Evolutionary conservation across 768 basidiomycete species (phyloP), one percentile per base, ranked within the genome.

Genomic region (Lactarius indigo): DNA sequence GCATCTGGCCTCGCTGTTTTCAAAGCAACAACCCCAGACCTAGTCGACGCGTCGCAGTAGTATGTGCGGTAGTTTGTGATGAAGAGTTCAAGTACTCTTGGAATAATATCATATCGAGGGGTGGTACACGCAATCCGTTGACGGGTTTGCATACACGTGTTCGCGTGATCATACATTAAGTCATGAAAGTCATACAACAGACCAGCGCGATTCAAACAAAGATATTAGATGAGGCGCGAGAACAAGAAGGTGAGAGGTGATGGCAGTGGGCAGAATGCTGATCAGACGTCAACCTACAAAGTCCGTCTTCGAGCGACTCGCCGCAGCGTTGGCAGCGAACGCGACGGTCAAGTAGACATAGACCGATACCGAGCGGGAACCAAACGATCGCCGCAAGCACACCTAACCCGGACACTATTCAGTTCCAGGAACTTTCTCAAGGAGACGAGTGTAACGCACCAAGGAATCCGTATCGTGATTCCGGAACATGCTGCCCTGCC

Each of bases 321-420:
- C 82, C 82, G 42, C 84, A 85, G n/a, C 82, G 78, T 30, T 73
- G 75, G 76, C 92, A 94, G 68, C 80, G 82, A 33, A 90, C 87
- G 59, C 81, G 78, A 54, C 88, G 82, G 74, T 94, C 92, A 30
- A 94, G 79, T 10, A 94, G 76, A 72, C 92, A 94, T 6, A 89
- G 78, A 2, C 86, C 90, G 44, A 94, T 82, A 5, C 92, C 92
- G 0, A 93, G 76, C 4, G 92, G 92, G 79, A 94, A 94, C 92
- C 91, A 94, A 66, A 94, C 79, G 30, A 94, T 78, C 5, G 92
- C 92, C 9, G 89, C 89, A n/a, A 94, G 77, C 37, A 94, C 76
- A 63, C 92, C 91, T 92, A 68, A 58, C 61, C 26, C 20, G 1
- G 18, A 56, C 3, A 31, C 28, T 13, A 12, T 28, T 68, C 5